Percentiles rank a stretch among this genome's conserved stretches.
Evolutionary conservation across 495 filamentous ascomycete genomes (phyloP).

Genomic region (Penicillium diatomitis): DNA sequence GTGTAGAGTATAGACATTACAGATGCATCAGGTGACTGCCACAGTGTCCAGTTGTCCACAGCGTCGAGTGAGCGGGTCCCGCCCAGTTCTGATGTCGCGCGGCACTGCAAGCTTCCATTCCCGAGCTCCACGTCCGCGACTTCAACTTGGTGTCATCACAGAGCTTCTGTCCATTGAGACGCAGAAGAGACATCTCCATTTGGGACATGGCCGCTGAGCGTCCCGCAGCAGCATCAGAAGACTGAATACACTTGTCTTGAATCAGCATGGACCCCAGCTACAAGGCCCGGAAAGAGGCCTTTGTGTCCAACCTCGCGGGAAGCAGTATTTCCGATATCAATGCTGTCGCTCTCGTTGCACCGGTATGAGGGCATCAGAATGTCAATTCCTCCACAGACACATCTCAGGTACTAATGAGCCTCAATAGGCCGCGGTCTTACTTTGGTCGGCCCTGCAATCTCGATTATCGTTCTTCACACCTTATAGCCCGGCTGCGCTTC

Average conservation of each 20-base stretch:
- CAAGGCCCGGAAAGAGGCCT: constrained; percentile 87
- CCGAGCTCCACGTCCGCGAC: too few species aligned
- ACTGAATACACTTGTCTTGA: neutral
- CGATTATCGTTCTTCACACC: constrained; percentile 77
- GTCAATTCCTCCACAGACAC: too few species aligned
- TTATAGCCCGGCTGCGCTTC: constrained; percentile 55
- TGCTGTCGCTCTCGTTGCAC: constrained; percentile 68
- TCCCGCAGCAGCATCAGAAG: too few species aligned
- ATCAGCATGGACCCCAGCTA: constrained; percentile 53
- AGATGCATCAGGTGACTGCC: constrained; percentile 8
- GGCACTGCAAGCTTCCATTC: too few species aligned
- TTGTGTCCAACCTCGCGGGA: constrained; percentile 87
- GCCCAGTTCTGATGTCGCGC: too few species aligned
- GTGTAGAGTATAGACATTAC: neutral
- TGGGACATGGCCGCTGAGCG: too few species aligned
- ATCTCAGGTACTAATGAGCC: too few species aligned
- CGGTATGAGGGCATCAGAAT: constrained; percentile 47
- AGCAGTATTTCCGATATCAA: constrained; percentile 81
- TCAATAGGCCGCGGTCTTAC: constrained; percentile 61
- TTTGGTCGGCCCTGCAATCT: constrained; percentile 86
- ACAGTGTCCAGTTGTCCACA: neutral
- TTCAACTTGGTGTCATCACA: too few species aligned
- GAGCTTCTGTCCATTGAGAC: too few species aligned
- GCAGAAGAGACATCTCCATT: too few species aligned
- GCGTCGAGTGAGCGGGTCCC: too few species aligned